A percentile compares a stretch with the other conserved stretches of the same genome.
Evolutionary conservation across 2,329 filamentous ascomycete species (phyloP).

Genomic region (Neofusicoccum umdonicola): DNA sequence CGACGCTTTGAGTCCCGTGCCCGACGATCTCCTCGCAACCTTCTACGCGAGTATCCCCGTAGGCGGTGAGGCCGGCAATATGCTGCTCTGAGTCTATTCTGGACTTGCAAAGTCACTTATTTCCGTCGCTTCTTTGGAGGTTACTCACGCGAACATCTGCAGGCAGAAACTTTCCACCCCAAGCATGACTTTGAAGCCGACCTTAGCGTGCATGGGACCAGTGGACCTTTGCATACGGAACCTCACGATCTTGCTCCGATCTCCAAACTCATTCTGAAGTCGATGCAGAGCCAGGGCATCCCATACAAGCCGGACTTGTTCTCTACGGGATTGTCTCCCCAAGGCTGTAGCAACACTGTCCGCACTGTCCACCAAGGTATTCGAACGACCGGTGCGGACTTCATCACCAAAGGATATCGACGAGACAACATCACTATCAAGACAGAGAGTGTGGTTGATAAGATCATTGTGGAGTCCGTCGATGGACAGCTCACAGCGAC

Average conservation of each 20-base stretch:
- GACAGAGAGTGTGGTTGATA: slow-evolving; percentile 36
- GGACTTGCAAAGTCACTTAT: too few relatives aligned
- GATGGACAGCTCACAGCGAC: slow-evolving; percentile 42
- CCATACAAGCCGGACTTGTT: slow-evolving; percentile 20
- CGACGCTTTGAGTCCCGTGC: too few relatives aligned
- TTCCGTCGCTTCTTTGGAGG: too few relatives aligned
- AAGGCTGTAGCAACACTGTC: slow-evolving; percentile 32
- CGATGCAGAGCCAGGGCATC: slow-evolving; percentile 19
- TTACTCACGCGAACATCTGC: not conserved
- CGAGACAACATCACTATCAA: slow-evolving; percentile 37
- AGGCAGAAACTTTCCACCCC: slow-evolving; percentile 57
- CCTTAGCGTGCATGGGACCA: slow-evolving; percentile 48
- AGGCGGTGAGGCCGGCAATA: too few relatives aligned
- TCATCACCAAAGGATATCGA: slow-evolving; percentile 42
- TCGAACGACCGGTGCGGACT: slow-evolving; percentile 32
- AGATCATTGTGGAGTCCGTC: slow-evolving; percentile 46
- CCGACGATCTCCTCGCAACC: too few relatives aligned
- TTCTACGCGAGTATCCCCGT: too few relatives aligned
- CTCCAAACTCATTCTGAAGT: slow-evolving; percentile 19
- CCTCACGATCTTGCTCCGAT: slow-evolving; percentile 57
- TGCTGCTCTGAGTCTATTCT: too few relatives aligned
- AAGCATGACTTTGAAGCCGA: slow-evolving; percentile 58
- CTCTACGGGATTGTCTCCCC: slow-evolving; percentile 14
- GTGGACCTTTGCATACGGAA: slow-evolving; percentile 52
- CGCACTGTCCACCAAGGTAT: slow-evolving; percentile 33